A percentile compares a stretch with the other conserved stretches of the same genome.
phyloP scores from a whole-genome alignment of 106 monocot genomes.

The Platanthera zijinensis region DNA sequence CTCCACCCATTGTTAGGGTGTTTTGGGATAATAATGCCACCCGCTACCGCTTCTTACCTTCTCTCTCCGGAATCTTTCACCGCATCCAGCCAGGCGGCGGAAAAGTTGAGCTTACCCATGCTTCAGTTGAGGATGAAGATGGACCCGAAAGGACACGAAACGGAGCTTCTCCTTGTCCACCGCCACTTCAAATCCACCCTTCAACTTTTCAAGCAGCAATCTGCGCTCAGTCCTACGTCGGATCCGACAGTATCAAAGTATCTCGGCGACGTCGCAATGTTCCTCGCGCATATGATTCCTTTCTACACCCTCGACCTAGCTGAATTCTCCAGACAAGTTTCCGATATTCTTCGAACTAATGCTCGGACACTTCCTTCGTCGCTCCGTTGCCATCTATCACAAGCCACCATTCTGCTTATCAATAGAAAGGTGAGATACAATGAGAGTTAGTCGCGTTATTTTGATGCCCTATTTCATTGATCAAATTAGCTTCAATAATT shows the following conservation, averaged over 20 bases:
- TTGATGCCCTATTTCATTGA: too few species aligned
- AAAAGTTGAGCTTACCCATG: conserved; percentile 41
- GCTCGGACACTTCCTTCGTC: conserved; percentile 44
- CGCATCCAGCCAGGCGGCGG: conserved; percentile 42
- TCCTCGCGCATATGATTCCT: conserved; percentile 75
- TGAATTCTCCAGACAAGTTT: conserved; percentile 43
- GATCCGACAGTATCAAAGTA: conserved; percentile 55
- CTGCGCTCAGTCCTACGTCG: conserved; percentile 40
- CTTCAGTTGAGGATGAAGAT: conserved; percentile 95
- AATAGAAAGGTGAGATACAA: conserved; percentile 55
- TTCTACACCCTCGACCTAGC: conserved; percentile 53
- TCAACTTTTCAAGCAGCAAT: conserved; percentile 52
- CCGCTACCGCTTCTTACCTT: conserved; percentile 5
- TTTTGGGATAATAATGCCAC: background rate
- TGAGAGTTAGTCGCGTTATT: too few species aligned
- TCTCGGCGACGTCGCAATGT: conserved; percentile 69
- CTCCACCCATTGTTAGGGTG: too few species aligned
- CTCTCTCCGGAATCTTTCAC: conserved; percentile 43
- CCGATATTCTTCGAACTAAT: conserved; percentile 34
- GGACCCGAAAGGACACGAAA: conserved; percentile 71
- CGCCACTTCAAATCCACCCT: conserved; percentile 84
- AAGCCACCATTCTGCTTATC: conserved; percentile 67
- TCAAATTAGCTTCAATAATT: too few species aligned
- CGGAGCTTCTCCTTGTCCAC: conserved; percentile 59
- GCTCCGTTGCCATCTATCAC: conserved; percentile 56